Evolutionary conservation across 768 basidiomycete species (phyloP).

Genomic region (Pilatotrama ljubarskyi): DNA sequence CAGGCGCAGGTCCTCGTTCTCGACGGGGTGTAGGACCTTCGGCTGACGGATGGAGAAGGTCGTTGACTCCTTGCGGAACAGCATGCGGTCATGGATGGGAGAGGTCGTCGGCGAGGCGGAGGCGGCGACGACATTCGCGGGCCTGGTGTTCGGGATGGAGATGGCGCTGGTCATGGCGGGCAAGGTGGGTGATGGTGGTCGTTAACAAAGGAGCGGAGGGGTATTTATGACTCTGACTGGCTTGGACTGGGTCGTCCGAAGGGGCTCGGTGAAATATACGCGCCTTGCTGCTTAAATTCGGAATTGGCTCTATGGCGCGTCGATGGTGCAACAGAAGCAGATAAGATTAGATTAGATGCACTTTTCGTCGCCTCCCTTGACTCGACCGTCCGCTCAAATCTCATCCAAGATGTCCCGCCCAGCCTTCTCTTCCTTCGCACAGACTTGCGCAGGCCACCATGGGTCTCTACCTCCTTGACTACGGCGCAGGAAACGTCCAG

Average conservation of each 20-base stretch:
- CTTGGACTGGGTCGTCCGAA: neutral
- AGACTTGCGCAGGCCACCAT: conserved; percentile 29
- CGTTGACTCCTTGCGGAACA: conserved; percentile 34
- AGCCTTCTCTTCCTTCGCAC: neutral
- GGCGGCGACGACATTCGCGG: conserved; percentile 48
- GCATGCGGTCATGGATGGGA: conserved; percentile 49
- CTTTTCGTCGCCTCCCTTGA: conserved; percentile 15
- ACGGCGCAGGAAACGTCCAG: conserved; percentile 94
- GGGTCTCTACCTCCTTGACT: conserved; percentile 88
- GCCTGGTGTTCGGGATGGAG: conserved; percentile 39
- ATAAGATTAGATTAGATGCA: conserved; percentile 26
- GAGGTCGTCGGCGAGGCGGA: conserved; percentile 50
- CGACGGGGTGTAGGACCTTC: conserved; percentile 77
- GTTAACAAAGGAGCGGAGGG: neutral
- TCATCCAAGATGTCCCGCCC: conserved; percentile 16
- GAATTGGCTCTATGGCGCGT: conserved; percentile 14
- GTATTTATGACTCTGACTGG: conserved; percentile 2
- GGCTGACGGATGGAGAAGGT: conserved; percentile 49
- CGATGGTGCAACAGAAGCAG: conserved; percentile 13
- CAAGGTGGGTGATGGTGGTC: neutral
- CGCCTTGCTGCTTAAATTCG: neutral
- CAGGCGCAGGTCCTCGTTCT: conserved; percentile 78
- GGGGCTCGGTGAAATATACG: neutral
- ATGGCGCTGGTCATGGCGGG: conserved; percentile 50
- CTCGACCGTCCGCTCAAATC: conserved; percentile 4